Evolutionary conservation across 2,329 filamentous ascomycete species (phyloP), one percentile per base, ranked within the genome.

Genomic region (Didymella keratinophila): DNA sequence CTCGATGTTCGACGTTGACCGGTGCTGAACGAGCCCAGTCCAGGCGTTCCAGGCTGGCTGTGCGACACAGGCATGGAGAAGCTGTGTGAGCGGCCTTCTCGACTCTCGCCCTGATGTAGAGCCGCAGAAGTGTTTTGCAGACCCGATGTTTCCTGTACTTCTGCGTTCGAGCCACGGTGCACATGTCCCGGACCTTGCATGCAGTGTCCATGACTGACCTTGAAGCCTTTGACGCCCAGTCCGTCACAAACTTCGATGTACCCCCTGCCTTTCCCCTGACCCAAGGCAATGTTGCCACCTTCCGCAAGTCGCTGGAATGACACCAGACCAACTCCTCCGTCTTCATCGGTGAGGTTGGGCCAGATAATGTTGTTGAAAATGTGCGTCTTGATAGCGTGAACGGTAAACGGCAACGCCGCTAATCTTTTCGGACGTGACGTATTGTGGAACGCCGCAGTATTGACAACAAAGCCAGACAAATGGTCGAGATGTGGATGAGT

Each of bases 301-400:
- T 97, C 93, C 5, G 92, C 89, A 10, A 99, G 82, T 16, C 95
- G 87, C 74, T 93, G 89, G 68, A 96, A 98, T 0, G 92, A 97
- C 32, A 99, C 87, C 27, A 99, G 84, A 0, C 95, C 95, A 4
- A 93, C 93, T 23, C 95, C 95, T 32, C 93, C 93, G 74, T 97
- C 95, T 78, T 99, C 95, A 71, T 99, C 94, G 0, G 92, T 96
- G 37, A 99, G 80, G 67, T 99, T 99, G 0, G 95, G 95, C 95
- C 95, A 99, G 52, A 98, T 96, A 57, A 97, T 82, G 71, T 97
- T 96, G 78, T 99, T 99, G 81, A 99, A 99, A 59, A 99, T 92
- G 77, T 99, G 93, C 0, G 83, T 87, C 75, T 97, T 98, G 77
- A 99, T 89, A 0, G 94, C 93, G 44, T 92, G 85, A 50, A 99